A percentile compares a stretch with the other conserved stretches of the same genome.
phyloP scores from a whole-genome alignment of 2,329 filamentous ascomycete species.

The Neonectria neomacrospora region DNA sequence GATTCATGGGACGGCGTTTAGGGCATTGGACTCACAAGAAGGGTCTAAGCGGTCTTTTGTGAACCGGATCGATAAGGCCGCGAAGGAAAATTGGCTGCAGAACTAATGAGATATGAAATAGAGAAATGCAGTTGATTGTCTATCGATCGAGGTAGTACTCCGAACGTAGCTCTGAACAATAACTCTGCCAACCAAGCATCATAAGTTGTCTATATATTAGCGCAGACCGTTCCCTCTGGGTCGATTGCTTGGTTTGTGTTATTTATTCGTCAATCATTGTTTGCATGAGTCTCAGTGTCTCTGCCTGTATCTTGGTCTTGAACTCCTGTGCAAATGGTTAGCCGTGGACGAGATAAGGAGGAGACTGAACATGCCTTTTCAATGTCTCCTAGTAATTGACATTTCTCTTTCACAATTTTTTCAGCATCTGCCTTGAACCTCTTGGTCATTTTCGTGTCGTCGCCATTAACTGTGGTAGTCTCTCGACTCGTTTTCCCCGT shows the following conservation, averaged over 20 bases:
- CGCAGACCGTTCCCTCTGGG: no score
- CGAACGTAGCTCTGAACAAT: neutral
- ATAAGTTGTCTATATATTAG: neutral
- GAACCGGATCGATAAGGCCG: slow-evolving; percentile 13
- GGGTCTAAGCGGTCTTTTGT: slow-evolving; percentile 23
- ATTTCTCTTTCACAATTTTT: slow-evolving; percentile 37
- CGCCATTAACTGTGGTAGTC: neutral
- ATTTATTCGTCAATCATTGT: slow-evolving; percentile 36
- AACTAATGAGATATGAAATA: slow-evolving; percentile 42
- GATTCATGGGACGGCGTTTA: slow-evolving; percentile 43
- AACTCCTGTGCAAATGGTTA: slow-evolving; percentile 42
- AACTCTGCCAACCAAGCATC: neutral
- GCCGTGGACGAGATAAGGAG: accelerated
- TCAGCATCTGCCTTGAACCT: slow-evolving; percentile 38
- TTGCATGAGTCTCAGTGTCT: slow-evolving; percentile 45
- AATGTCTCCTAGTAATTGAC: slow-evolving; percentile 40
- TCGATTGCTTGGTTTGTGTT: neutral
- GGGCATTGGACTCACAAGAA: slow-evolving; percentile 37
- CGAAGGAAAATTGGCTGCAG: slow-evolving; percentile 13
- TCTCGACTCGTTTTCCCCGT: neutral
- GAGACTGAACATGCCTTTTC: slow-evolving; percentile 40
- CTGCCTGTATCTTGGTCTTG: slow-evolving; percentile 38
- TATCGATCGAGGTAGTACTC: slow-evolving; percentile 2
- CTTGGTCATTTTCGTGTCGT: slow-evolving; percentile 4
- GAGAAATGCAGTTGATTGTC: slow-evolving; percentile 34